Evolutionary conservation across 305 asterid genomes (phyloP).

Genomic region (Euphrasia arctica): DNA sequence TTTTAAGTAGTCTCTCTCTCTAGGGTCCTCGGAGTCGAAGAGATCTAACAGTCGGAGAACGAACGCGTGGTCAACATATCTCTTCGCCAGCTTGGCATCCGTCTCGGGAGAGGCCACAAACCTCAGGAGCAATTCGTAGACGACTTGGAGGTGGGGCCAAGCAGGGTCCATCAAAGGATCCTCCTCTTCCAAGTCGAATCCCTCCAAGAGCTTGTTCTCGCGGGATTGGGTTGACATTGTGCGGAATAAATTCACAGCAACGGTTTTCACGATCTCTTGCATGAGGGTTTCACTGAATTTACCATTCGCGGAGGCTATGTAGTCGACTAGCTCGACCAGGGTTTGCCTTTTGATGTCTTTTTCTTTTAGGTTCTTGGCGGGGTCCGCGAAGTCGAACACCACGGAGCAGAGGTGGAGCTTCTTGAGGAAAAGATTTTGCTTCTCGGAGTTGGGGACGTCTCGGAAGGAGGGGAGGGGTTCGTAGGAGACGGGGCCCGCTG

Average conservation of each 20-base stretch:
- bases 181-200: conserved; percentile 82
- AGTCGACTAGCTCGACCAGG: conserved; percentile 79
- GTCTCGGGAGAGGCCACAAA: conserved; percentile 94
- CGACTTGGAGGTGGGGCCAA: conserved; percentile 93
- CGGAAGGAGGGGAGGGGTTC: conserved; percentile 84
- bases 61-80: conserved; percentile 83
- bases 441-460: conserved; percentile 82
- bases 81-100: conserved; percentile 89
- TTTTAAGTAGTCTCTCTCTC: conserved; percentile 85
- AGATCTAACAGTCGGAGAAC: conserved; percentile 70
- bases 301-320: conserved; percentile 63
- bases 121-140: conserved; percentile 82
- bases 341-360: conserved; percentile 89
- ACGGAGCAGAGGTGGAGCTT: conserved; percentile 74
- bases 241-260: conserved; percentile 72
- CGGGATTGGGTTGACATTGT: conserved; percentile 67
- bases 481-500: conserved; percentile 32
- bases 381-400: conserved; percentile 78
- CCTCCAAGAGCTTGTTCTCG: conserved; percentile 73
- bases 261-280: conserved; percentile 79
- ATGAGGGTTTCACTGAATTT: conserved; percentile 70
- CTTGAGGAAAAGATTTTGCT: conserved; percentile 65
- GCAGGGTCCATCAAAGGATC: conserved; percentile 89
- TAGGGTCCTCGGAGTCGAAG: conserved; percentile 88
- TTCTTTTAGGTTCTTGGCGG: conserved; percentile 71